Base-by-base conservation (phyloP, 1,284 basidiomycete genomes). In the Anthracocystis panici-leucophaei region DNA sequence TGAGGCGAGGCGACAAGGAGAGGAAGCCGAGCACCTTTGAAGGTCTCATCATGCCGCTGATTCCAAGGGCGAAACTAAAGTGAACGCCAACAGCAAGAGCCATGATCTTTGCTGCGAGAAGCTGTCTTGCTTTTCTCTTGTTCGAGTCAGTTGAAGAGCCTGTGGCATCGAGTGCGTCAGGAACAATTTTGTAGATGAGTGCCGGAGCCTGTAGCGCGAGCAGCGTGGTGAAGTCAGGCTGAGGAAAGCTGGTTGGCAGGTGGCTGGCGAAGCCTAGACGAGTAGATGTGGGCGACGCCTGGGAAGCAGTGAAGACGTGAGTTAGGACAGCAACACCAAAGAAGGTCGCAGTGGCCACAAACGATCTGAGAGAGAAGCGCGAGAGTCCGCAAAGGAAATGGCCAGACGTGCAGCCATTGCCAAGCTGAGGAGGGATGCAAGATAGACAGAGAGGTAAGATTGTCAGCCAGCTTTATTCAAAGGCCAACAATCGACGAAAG, bases 351-450 rank as follows among this genome's bases (percentile, higher is more conserved):
- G 81, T 81, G 25, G 82, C 82, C 4, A 69, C 72, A 23, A 85
- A 21, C 11, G 82, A 81, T 14, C 84, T 71, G 6, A 66, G 29
- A n/a, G 79, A 81, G 21, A 83, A 45, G 23, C 82, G 77, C 5
- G 81, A 79, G 40, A 85, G 65, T 1, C 84, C 84, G 29, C 82
- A 79, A 11, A 85, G 78, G 58, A 84, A 84, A 59, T 85, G 84
- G 4, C 82, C 82, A 10, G 72, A 77, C 16, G 82, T 84, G 65
- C 82, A 85, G 10, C 81, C 84, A 11, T 65, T 66, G 8, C 80
- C 83, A 31, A 84, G 70, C 81, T 38, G 11, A 38, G 35, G 11
- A 38, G 35, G 35, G 14, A 38, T 38, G 14, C 4, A 38, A 2
- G 11, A 12, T 38, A 38, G 12, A 38, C 35, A 14, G 35, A 38